Percentiles rank a stretch among this genome's conserved stretches.
Evolutionary conservation across 2,329 filamentous ascomycete genomes (phyloP).

Genomic region (Diaporthe sp.): DNA sequence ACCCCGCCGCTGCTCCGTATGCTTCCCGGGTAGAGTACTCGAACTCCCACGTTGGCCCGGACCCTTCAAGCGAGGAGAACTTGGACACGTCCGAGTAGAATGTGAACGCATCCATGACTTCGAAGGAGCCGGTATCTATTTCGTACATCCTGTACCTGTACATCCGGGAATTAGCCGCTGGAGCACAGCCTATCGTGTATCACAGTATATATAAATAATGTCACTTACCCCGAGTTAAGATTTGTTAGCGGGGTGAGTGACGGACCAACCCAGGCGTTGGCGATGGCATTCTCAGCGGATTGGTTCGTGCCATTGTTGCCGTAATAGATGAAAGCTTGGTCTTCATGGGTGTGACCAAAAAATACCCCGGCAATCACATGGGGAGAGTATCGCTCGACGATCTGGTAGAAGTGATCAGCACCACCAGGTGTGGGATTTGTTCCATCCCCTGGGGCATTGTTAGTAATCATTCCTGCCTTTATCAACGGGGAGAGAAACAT

Average conservation of each 20-base stretch:
- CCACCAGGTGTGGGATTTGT: slow-evolving; percentile 60
- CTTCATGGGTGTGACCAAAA: slow-evolving; percentile 54
- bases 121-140: slow-evolving; percentile 55
- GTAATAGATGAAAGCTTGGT: slow-evolving; percentile 56
- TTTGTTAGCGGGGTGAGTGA: slow-evolving; percentile 59
- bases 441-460: slow-evolving; percentile 50
- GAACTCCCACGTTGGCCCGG: slow-evolving; percentile 50
- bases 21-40: slow-evolving; percentile 55
- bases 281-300: slow-evolving; percentile 48
- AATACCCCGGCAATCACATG: slow-evolving; percentile 55
- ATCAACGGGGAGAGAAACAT: neutral
- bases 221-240: slow-evolving; percentile 48
- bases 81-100: slow-evolving; percentile 53
- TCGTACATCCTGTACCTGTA: slow-evolving; percentile 53
- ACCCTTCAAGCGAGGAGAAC: slow-evolving; percentile 49
- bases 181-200: neutral
- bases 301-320: slow-evolving; percentile 59
- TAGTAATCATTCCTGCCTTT: neutral
- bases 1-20: slow-evolving; percentile 50
- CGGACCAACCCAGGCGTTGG: slow-evolving; percentile 53
- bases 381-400: slow-evolving; percentile 54
- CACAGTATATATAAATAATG: neutral
- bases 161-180: neutral
- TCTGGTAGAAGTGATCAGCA: slow-evolving; percentile 52
- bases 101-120: slow-evolving; percentile 52